These are phyloP conservation scores for Quercus agrifolia DNA, from an alignment of 306 rosid species.

Conservation along the genomic window DNA sequence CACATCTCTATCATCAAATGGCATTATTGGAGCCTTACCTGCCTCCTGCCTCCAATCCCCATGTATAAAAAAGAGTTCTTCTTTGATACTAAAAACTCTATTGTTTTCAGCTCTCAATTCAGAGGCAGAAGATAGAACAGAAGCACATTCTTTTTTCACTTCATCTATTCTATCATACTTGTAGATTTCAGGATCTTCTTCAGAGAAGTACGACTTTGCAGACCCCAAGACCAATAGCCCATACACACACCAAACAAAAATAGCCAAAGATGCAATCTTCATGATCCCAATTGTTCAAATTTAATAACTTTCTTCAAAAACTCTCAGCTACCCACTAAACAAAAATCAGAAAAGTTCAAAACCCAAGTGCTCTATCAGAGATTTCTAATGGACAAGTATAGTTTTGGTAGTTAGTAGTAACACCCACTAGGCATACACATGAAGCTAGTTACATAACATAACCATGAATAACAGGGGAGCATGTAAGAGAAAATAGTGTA, in stretches of 20 bases:
- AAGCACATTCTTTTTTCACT: slow-evolving; percentile 62
- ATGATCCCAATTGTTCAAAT: slow-evolving; percentile 33
- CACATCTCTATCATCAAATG: slow-evolving; percentile 43
- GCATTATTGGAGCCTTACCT: slow-evolving; percentile 67
- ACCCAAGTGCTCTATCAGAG: slow-evolving; percentile 19
- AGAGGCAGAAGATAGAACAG: slow-evolving; percentile 64
- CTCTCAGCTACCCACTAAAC: neutral
- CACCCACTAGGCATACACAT: slow-evolving; percentile 11
- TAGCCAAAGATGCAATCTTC: slow-evolving; percentile 43
- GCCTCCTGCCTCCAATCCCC: slow-evolving; percentile 84
- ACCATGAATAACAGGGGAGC: slow-evolving; percentile 1
- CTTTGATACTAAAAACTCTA: slow-evolving; percentile 40
- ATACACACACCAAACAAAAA: slow-evolving; percentile 41
- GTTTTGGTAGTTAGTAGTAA: slow-evolving; percentile 10
- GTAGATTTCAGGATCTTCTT: slow-evolving; percentile 27
- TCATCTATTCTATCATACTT: slow-evolving; percentile 68
- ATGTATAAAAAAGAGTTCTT: slow-evolving; percentile 57
- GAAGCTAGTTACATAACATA: slow-evolving; percentile 7
- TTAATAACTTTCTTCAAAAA: slow-evolving; percentile 2
- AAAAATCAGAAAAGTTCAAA: neutral
- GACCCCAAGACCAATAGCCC: slow-evolving; percentile 42
- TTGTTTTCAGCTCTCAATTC: slow-evolving; percentile 48
- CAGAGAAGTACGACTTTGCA: slow-evolving; percentile 34
- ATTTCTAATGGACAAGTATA: neutral
- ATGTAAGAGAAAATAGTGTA: neutral